A percentile compares a stretch with the other conserved stretches of the same genome.
Conservation (phyloP, 2,329 filamentous ascomycete species). For the Ophiocordyceps robertsii region DNA sequence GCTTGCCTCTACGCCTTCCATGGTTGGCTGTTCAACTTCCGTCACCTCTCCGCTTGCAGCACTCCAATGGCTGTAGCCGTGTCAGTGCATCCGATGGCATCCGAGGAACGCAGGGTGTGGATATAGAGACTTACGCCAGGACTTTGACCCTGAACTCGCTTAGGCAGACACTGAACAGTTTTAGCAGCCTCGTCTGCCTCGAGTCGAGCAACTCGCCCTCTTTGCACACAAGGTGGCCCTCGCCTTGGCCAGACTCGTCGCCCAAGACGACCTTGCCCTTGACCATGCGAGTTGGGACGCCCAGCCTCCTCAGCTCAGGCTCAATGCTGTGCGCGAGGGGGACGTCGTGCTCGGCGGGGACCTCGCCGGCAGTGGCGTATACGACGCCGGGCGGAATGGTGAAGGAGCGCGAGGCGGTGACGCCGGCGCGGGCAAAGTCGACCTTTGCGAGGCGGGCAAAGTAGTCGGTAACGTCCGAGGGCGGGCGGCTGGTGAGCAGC, state of each 20-base stretch:
- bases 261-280: slow-evolving; percentile 75
- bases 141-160: slow-evolving; percentile 80
- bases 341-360: slow-evolving; percentile 69
- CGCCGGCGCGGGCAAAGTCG: slow-evolving; percentile 86
- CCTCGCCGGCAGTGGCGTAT: slow-evolving; percentile 67
- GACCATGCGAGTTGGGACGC: slow-evolving; percentile 77
- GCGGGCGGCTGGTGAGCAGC: slow-evolving; percentile 72
- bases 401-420: slow-evolving; percentile 59
- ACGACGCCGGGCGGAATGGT: slow-evolving; percentile 73
- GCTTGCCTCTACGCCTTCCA: slow-evolving; percentile 21
- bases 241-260: slow-evolving; percentile 36
- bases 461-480: slow-evolving; percentile 53
- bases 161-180: slow-evolving; percentile 83
- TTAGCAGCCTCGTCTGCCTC: slow-evolving; percentile 83
- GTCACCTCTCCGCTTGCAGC: slow-evolving; percentile 45
- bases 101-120: background rate
- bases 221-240: slow-evolving; percentile 66
- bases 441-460: slow-evolving; percentile 60
- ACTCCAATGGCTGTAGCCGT: slow-evolving; percentile 42
- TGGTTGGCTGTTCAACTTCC: slow-evolving; percentile 29
- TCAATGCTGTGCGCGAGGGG: slow-evolving; percentile 80
- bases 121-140: slow-evolving; percentile 44
- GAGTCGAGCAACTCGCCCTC: slow-evolving; percentile 79
- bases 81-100: background rate
- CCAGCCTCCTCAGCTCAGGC: slow-evolving; percentile 77